Base-by-base conservation (phyloP, 768 basidiomycete species). In the Leccinum incarnatum region DNA sequence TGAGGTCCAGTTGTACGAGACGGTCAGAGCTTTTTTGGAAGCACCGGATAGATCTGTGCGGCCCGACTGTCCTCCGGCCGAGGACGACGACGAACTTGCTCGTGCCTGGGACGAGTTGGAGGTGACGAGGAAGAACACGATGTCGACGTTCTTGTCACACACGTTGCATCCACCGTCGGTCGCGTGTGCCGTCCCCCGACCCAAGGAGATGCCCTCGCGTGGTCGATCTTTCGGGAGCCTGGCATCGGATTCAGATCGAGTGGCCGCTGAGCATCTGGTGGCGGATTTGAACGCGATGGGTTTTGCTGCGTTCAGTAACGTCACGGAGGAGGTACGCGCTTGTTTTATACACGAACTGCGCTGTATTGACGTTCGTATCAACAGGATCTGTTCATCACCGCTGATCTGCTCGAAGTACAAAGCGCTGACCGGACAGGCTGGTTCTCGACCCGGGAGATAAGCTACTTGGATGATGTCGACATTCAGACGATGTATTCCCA, bases 371-470 rank as follows among this genome's bases (percentile, higher is more conserved):
- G 29, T 8, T 54, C 53, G 32, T 6, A 49, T 55, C 34, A 32
- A 47, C 21, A 93, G 89, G 91, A 93, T 72, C 76, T 94, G 37
- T 88, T 91, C 64, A 77, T 86, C 46, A 85, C 88, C 9, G 83
- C 86, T 5, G 92, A 94, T 69, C 73, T 93, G 17, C 78, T 94
- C 11, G 92, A 94, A 71, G 83, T 91, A 0, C 92, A 94, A 70
- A 85, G 83, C 2, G 82, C 84, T 15, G 92, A 94, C 69, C 83
- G 85, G 32, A 86, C 83, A 2, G 92, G 89, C 3, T 94, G 92
- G 91, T 89, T 92, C 72, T 62, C 71, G 14, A 55, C 75, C 32
- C 78, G 83, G 54, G 91, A 93, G n/a, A 69, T 76, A 0, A 73
- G 72, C 15, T 73, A 78, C 0, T 71, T 76, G 50, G 92, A 94